Evolutionary conservation across 345 rosid species (phyloP).

Genomic region (Theobroma cacao): DNA sequence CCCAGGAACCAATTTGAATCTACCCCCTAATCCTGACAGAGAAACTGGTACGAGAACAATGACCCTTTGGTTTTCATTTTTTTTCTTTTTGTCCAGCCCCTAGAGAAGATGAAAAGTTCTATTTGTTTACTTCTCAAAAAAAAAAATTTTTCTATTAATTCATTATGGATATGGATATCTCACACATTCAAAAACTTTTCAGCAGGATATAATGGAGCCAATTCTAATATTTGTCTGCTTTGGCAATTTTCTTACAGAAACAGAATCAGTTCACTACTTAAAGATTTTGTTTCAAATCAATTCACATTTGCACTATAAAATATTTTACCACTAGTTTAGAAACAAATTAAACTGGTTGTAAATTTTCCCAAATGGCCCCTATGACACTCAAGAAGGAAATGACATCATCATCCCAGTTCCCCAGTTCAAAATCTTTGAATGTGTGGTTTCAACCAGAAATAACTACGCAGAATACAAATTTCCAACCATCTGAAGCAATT

Average conservation of each 20-base stretch:
- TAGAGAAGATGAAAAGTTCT: neutral
- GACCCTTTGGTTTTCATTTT: neutral
- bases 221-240: neutral
- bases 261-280: neutral
- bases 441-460: neutral
- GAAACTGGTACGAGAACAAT: neutral
- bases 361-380: neutral
- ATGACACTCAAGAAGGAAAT: neutral
- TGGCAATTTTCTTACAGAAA: neutral
- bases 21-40: neutral
- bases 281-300: neutral
- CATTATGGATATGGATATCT: neutral
- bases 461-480: neutral
- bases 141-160: too few relatives aligned
- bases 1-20: neutral
- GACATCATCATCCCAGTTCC: neutral
- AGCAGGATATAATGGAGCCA: neutral
- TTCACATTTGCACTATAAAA: neutral
- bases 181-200: neutral
- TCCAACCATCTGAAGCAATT: neutral
- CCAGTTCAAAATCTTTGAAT: neutral
- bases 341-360: neutral
- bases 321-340: neutral
- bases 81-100: neutral
- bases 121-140: too few relatives aligned